Evolutionary conservation across 2,329 filamentous ascomycete species (phyloP), one percentile per base, ranked within the genome.

Genomic region (Colletotrichum sublineola): DNA sequence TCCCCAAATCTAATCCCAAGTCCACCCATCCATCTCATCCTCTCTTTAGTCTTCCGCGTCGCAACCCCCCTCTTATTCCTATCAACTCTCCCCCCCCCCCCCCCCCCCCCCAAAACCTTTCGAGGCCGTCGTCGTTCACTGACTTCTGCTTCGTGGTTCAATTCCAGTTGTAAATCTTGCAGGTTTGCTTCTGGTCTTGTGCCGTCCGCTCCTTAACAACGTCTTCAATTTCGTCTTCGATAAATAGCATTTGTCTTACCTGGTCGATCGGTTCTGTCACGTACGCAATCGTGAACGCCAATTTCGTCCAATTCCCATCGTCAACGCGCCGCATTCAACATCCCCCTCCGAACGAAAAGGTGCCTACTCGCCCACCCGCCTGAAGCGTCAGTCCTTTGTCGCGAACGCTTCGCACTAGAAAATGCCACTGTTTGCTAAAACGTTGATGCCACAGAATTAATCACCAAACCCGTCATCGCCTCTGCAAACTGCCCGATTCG

Each of bases 151-250:
- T 75, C 76, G 78, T 89, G 87, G 88, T 84, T 82, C 87, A 85
- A 87, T 88, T 87, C 87, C 87, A 84, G 86, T 79, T 80, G 86
- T 85, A 84, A 80, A 83, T 84, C 84, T 84, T 76, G 78, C 52
- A 81, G 80, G 85, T 85, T 87, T 84, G 81, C 83, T 70, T 81
- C 87, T 90, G 88, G 87, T 87, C 82, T 88, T 75, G 78, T 66
- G 76, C 77, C 75, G 77, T 77, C 77, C 77, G 75, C 75, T 77
- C 76, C 75, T 78, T 78, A 75, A 69, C 58, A 52, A 63, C 55
- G 50, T 31, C 55, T 73, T 70, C 62, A 75, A 73, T 58, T 74
- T 76, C 48, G 71, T 63, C 68, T 63, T 73, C 70, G 71, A 63
- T 70, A 65, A 63, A 56, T 71, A 74, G 73, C 66, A 74, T 73